Conservation (phyloP, 1,284 basidiomycete species). For the Xerocomus minutiporus region DNA sequence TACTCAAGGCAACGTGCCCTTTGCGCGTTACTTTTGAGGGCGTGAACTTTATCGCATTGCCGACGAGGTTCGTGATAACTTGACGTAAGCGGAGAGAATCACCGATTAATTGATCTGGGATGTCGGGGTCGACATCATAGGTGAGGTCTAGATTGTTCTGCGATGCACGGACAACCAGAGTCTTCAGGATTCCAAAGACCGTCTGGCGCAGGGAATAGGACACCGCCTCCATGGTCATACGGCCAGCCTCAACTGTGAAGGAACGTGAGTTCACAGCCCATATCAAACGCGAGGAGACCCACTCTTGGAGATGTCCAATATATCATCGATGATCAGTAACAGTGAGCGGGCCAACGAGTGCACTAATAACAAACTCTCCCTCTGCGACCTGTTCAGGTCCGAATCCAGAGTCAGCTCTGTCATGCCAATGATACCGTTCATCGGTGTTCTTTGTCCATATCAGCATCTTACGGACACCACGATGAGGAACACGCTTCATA, state of each 20-base stretch:
- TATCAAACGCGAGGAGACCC: conserved; percentile 30
- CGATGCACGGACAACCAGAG: conserved; percentile 94
- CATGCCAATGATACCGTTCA: conserved; percentile 99
- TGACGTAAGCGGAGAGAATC: conserved; percentile 92
- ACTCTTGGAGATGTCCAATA: conserved; percentile 98
- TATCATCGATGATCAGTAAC: conserved; percentile 96
- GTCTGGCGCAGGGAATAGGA: conserved; percentile 97
- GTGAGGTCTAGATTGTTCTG: conserved; percentile 97
- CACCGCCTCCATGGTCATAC: conserved; percentile 99
- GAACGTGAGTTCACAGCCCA: conserved; percentile 6
- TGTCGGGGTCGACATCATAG: conserved; percentile 94
- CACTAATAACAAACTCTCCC: conserved; percentile 94
- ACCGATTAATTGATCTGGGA: conserved; percentile 95
- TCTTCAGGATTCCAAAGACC: conserved; percentile 97
- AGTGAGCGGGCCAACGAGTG: conserved; percentile 92
- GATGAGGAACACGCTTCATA: conserved; percentile 33
- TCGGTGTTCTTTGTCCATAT: conserved; percentile 69
- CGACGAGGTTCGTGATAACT: conserved; percentile 93
- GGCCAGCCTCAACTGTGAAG: conserved; percentile 87
- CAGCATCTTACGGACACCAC: conserved; percentile 8
- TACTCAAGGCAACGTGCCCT: conserved; percentile 84
- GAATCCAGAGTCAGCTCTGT: conserved; percentile 96
- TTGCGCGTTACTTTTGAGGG: conserved; percentile 71
- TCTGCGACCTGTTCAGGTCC: conserved; percentile 81
- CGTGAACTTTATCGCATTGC: conserved; percentile 96